Evolutionary conservation across 2,329 filamentous ascomycete genomes (phyloP), one percentile per base, ranked within the genome.

Genomic region (Neobulgaria alba): DNA sequence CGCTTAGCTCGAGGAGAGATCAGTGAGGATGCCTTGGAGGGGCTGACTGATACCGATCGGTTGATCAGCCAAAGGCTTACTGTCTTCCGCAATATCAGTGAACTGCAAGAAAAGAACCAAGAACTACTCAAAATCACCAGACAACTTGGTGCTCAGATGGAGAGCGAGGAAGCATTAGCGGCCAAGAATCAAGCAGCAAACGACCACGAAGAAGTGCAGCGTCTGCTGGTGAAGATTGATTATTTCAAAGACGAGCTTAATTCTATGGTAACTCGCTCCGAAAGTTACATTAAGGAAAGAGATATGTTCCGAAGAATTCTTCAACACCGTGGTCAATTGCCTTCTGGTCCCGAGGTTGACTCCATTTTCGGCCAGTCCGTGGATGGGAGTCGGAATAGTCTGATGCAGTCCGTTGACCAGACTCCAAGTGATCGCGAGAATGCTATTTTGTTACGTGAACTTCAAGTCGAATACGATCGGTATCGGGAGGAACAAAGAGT

Each of bases 231-330:
- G 39, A 79, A 87, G 50, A 72, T 93, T 17, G 73, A 82, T 50
- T 79, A 83, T 61, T 90, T 80, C 61, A 79, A 86, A 43, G 90
- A 95, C 49, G 88, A 95, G 59, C 77, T 94, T 38, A 77, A 82
- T 51, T 84, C 84, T 10, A 81, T 95, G 50, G 78, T 83, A 32
- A 79, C 83, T 20, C 85, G 89, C 42, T 85, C 88, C 49, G 86
- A 95, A 67, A 94, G 86, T 61, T 95, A 94, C 61, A 87, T 92
- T 59, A 86, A 88, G 55, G 92, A 98, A 65, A 82, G 92, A 47
- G 90, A 98, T 59, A 95, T 95, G 77, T 96, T 95, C 79, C 81
- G 90, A 16, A 87, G 89, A 38, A 89, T 96, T 69, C 75, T 95
- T 20, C 85, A 90, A 51, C 85, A 92, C 47, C 73, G 79, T 43